Conservation (phyloP, 148 eudicot genomes). For the Amaranthus palmeri region DNA sequence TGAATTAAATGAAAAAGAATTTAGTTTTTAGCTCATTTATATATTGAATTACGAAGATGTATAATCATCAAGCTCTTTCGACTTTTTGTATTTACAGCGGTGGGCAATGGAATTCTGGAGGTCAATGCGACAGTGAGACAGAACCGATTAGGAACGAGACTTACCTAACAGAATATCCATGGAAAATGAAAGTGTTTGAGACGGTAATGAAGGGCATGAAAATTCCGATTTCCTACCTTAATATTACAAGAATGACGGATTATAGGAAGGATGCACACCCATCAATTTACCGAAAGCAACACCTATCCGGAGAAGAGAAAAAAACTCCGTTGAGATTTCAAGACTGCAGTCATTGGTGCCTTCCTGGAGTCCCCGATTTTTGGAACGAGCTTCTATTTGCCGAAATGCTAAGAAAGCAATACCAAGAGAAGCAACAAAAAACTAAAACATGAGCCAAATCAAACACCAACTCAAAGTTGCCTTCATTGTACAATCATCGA, state of each 20-base stretch:
- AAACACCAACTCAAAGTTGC: background rate
- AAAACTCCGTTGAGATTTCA: constrained; percentile 57
- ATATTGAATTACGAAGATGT: background rate
- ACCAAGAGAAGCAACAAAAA: constrained; percentile 28
- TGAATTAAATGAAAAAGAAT: too few species aligned
- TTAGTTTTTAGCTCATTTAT: too few species aligned
- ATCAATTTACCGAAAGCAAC: constrained; percentile 60
- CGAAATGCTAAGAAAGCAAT: constrained; percentile 54
- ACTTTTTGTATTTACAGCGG: constrained; percentile 47
- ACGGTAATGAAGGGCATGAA: constrained; percentile 60
- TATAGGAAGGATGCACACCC: constrained; percentile 91
- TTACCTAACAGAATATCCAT: constrained; percentile 54
- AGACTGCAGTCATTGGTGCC: constrained; percentile 99
- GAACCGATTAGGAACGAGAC: constrained; percentile 69
- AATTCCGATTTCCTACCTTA: constrained; percentile 58
- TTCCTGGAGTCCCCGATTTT: constrained; percentile 91
- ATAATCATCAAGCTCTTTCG: background rate
- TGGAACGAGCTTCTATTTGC: constrained; percentile 95
- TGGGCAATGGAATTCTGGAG: constrained; percentile 97
- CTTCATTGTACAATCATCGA: background rate
- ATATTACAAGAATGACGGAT: constrained; percentile 74
- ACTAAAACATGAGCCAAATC: constrained; percentile 19
- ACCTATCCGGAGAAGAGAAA: constrained; percentile 38
- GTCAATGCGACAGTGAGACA: constrained; percentile 72
- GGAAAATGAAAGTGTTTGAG: constrained; percentile 69